Percentiles rank a stretch among this genome's conserved stretches.
phyloP scores from a whole-genome alignment of 2,329 filamentous ascomycete species.

The Hymenoscyphus infarciens region DNA sequence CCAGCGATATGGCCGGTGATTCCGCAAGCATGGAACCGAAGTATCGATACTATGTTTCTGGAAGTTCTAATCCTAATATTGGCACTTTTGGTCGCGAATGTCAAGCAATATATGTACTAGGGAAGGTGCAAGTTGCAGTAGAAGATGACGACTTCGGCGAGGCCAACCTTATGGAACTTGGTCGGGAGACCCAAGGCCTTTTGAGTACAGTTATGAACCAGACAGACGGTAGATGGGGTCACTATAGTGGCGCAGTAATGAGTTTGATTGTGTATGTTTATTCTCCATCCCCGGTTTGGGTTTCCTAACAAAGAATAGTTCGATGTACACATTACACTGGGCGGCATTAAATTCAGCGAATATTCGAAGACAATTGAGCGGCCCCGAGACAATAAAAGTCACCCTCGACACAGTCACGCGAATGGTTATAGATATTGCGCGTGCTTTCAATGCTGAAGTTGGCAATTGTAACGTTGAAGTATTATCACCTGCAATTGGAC shows the following conservation, averaged over 20 bases:
- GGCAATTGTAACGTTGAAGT: constrained; percentile 13
- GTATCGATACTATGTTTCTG: constrained; percentile 22
- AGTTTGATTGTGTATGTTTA: constrained; percentile 22
- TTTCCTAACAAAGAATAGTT: constrained; percentile 8
- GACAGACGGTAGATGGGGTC: constrained; percentile 16
- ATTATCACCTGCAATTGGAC: constrained; percentile 16
- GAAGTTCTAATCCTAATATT: constrained; percentile 14
- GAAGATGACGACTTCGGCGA: constrained; percentile 13
- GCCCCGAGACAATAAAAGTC: constrained; percentile 15
- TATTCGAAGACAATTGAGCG: neutral
- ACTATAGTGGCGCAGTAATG: constrained; percentile 22
- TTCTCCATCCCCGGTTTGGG: neutral
- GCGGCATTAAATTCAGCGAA: constrained; percentile 12
- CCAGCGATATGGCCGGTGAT: constrained; percentile 17
- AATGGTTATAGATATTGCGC: constrained; percentile 26
- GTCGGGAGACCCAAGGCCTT: constrained; percentile 19
- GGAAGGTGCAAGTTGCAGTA: constrained; percentile 16
- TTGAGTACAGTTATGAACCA: constrained; percentile 21
- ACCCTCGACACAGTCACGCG: constrained; percentile 22
- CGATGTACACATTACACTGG: constrained; percentile 22
- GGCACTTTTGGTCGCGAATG: constrained; percentile 26
- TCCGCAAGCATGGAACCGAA: constrained; percentile 7
- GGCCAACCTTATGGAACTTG: constrained; percentile 17
- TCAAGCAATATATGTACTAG: constrained; percentile 23
- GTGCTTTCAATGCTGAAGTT: constrained; percentile 20